Conservation (phyloP, 345 rosid species). For the Moricandia arvensis region DNA sequence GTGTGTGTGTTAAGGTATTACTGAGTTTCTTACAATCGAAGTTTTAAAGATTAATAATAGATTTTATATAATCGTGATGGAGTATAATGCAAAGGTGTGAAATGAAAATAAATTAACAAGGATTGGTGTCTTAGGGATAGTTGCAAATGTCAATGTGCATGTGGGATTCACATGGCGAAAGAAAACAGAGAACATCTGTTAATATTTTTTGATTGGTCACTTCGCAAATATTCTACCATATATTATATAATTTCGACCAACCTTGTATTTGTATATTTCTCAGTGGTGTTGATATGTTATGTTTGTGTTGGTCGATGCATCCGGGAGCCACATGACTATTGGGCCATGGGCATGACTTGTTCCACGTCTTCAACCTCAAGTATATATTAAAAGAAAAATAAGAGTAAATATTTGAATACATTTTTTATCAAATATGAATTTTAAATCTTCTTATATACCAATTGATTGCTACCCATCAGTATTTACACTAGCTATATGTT, state of each 20-base stretch:
- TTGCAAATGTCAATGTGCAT: constrained; percentile 33
- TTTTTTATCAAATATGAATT: neutral
- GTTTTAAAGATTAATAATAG: too few species aligned
- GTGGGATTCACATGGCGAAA: constrained; percentile 39
- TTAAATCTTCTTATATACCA: neutral
- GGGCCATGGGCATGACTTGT: constrained; percentile 18
- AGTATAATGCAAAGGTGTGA: constrained; percentile 3
- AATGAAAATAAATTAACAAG: neutral
- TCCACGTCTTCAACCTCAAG: constrained; percentile 12
- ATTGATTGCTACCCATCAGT: too few species aligned
- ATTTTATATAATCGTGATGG: neutral
- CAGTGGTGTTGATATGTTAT: constrained; percentile 28
- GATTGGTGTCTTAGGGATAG: neutral
- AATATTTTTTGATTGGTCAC: constrained; percentile 33
- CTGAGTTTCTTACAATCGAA: too few species aligned
- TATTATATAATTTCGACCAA: constrained; percentile 28
- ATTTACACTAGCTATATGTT: too few species aligned
- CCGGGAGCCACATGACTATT: constrained; percentile 31
- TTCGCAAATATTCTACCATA: neutral
- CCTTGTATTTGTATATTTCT: constrained; percentile 23
- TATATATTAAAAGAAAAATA: neutral
- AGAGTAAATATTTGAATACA: neutral
- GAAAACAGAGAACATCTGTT: constrained; percentile 43
- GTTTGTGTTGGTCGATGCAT: constrained; percentile 22
- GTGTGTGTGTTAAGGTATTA: too few species aligned